Base-by-base conservation (phyloP, 2,329 filamentous ascomycete genomes). In the Cytospora schulzeri region DNA sequence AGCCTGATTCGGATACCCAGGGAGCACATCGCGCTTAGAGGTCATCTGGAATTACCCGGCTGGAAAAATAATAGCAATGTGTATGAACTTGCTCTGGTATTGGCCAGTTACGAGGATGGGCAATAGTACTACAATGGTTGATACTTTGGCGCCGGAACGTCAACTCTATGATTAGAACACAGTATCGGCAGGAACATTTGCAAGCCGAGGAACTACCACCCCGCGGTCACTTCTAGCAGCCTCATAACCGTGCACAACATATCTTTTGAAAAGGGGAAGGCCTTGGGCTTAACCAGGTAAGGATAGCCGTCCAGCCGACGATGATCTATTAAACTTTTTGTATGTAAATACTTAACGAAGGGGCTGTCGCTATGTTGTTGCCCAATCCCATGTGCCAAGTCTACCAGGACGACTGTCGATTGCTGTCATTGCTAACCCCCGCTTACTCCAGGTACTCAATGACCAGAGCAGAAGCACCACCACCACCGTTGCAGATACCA, bases 401-500 rank as follows among this genome's bases (percentile, higher is more conserved):
- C 28, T 48, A 31, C 45, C 29, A n/a, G 53, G n/a, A n/a, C 14
- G 29, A 7, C 22, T 35, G 24, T 29, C 51, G 4, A 28, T n/a
- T 11, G 45, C 38, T 3, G 11, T 19, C 19, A 35, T 45, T 22
- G 28, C 14, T 15, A 33, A 9, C n/a, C n/a, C 11, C 48, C 61
- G 73, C 75, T 78, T 79, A 86, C 78, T 85, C 82, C 73, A 88
- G 75, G 75, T 77, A 87, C 84, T 99, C 95, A 73, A 99, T 87
- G 68, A 99, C 92, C 70, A 99, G 81, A 65, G 95, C 95, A 73
- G 92, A 96, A 66, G 95, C 95, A 76, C 95, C 95, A 72, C 95
- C 95, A 64, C 95, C 95, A 70, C 95, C 95, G 78, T 99, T 99
- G 88, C 95, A 99, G 75, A 99, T 98, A 74, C 92, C 95, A 48